Evolutionary conservation across 2,329 filamentous ascomycete species (phyloP), one percentile per base, ranked within the genome.

Genomic region (Penicillium sumatraense): DNA sequence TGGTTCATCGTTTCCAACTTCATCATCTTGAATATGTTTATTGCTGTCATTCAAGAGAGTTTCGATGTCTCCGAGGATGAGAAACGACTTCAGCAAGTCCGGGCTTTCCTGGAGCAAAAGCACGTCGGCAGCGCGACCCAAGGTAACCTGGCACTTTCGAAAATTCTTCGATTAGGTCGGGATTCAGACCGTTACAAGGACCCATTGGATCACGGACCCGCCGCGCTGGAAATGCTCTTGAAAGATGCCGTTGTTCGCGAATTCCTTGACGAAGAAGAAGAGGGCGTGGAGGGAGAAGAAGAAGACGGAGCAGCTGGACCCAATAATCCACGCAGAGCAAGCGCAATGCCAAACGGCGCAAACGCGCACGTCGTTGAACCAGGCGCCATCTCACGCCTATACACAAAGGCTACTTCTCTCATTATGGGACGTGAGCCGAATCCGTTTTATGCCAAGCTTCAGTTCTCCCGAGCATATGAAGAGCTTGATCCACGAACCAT

Each of bases 31-130:
- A 99, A 98, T 71, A 99, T 99, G 95, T 99, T 99, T 81, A 98
- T 99, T 90, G 95, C 95, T 81, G 95, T 99, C 77, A 99, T 99
- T 62, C 95, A 99, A 74, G 95, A 99, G 71, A 99, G 96, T 69
- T 99, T 99, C 71, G 95, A 99, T 75, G 92, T 99, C 23, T 96
- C 93, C 3, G 95, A 99, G 72, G 96, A 99, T 70, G 93, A 98
- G 73, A 99, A 99, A 76, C 91, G 96, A 18, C 78, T 98, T 58
- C 91, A 98, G 71, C 96, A 99, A 75, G 93, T 99, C 57, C 93
- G 93, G 68, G 91, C 93, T 1, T 99, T 98, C 66, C 79, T 99
- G 41, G 91, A 96, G 69, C 87, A 93, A 64, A 96, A 93, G 71
- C 93, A 98, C 66, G 80, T 96, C 27, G 90, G 88, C 21, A 84